Conservation (phyloP, 176 grass and related monocot genomes). For the Chloris gayana region DNA sequence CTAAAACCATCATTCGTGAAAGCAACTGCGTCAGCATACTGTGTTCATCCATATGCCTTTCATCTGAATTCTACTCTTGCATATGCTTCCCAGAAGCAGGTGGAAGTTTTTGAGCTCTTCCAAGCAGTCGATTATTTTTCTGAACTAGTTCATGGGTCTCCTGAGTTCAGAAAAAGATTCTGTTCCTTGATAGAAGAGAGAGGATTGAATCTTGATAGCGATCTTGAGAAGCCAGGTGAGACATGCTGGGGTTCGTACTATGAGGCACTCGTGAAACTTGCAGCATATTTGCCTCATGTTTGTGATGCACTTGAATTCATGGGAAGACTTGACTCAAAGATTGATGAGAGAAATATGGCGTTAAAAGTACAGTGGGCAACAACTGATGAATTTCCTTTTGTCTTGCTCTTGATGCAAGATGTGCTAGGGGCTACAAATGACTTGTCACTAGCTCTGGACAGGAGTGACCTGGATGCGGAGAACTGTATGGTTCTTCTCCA, state of each 20-base stretch:
- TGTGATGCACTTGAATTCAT: slow-evolving; percentile 27
- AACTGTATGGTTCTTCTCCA: slow-evolving; percentile 28
- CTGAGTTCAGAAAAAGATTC: slow-evolving; percentile 34
- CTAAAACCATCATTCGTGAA: background rate
- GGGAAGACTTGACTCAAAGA: background rate
- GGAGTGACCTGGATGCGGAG: background rate
- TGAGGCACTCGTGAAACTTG: slow-evolving; percentile 22
- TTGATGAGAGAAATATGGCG: slow-evolving; percentile 3
- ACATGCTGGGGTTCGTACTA: slow-evolving; percentile 43
- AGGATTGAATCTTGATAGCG: slow-evolving; percentile 19
- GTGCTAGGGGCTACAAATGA: slow-evolving; percentile 33
- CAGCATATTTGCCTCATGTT: slow-evolving; percentile 2
- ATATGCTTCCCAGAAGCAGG: background rate
- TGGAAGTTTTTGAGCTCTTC: slow-evolving; percentile 1
- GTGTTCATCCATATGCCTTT: slow-evolving; percentile 15
- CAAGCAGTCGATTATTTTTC: background rate
- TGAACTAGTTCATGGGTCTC: slow-evolving; percentile 17
- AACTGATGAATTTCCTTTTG: slow-evolving; percentile 20
- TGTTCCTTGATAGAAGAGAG: slow-evolving; percentile 19
- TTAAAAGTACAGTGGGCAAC: slow-evolving; percentile 29
- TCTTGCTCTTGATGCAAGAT: slow-evolving; percentile 36
- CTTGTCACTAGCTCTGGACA: slow-evolving; percentile 32
- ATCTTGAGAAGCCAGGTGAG: slow-evolving; percentile 40
- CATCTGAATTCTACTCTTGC: slow-evolving; percentile 15
- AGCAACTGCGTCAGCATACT: slow-evolving; percentile 3